phyloP scores from a whole-genome alignment of 2,329 filamentous ascomycete species.

The Fusarium tricinctum region DNA sequence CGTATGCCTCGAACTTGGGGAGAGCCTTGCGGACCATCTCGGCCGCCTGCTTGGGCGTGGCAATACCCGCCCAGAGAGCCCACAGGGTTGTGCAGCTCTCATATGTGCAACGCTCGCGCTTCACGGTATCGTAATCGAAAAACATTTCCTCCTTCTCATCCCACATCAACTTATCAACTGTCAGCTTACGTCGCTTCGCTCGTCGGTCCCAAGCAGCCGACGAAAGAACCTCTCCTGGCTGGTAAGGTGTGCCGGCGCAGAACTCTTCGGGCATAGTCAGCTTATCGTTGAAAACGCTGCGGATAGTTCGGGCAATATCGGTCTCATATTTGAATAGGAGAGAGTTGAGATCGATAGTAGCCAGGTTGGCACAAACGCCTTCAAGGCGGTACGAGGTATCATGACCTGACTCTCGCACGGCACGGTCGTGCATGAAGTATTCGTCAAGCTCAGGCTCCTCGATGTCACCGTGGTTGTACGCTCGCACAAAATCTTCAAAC shows the following conservation, averaged over 20 bases:
- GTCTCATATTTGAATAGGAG: slow-evolving; percentile 97
- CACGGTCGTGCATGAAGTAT: slow-evolving; percentile 96
- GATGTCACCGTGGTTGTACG: slow-evolving; percentile 85
- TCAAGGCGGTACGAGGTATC: slow-evolving; percentile 96
- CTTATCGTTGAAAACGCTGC: slow-evolving; percentile 84
- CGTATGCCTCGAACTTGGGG: slow-evolving; percentile 88
- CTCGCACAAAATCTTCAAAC: slow-evolving; percentile 86
- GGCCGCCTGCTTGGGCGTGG: slow-evolving; percentile 87
- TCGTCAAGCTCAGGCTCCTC: slow-evolving; percentile 90
- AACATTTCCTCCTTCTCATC: slow-evolving; percentile 93
- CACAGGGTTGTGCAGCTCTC: slow-evolving; percentile 96
- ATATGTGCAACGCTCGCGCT: slow-evolving; percentile 84
- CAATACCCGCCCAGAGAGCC: slow-evolving; percentile 95
- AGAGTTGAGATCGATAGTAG: slow-evolving; percentile 95
- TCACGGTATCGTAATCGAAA: slow-evolving; percentile 94
- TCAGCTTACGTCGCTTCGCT: slow-evolving; percentile 83
- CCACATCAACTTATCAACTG: slow-evolving; percentile 95
- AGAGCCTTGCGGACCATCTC: slow-evolving; percentile 84
- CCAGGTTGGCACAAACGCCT: slow-evolving; percentile 86
- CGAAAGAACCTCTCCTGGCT: slow-evolving; percentile 79
- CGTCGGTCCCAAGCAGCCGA: slow-evolving; percentile 93
- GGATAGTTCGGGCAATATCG: slow-evolving; percentile 90
- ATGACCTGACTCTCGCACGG: slow-evolving; percentile 95
- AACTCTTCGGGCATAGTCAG: slow-evolving; percentile 88
- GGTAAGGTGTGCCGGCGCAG: slow-evolving; percentile 73